Evolutionary conservation across 164 flowering plant genomes (phyloP), one percentile per base, ranked within the genome.

Genomic region (Annona squamosa): DNA sequence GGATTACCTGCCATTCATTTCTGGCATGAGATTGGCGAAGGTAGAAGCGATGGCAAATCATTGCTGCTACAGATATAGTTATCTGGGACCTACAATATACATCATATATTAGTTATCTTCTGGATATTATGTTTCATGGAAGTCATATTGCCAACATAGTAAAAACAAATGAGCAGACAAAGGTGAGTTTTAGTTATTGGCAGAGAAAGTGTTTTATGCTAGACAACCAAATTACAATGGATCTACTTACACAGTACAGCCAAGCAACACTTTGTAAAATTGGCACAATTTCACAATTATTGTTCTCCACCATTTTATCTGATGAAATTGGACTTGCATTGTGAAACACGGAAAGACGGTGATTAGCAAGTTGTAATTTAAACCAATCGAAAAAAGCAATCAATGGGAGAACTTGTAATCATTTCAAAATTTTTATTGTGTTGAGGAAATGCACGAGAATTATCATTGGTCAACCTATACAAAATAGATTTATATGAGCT

Each of bases 21-120:
- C 82, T 86, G 45, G 84, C 85, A 85, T 83, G 92, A 75, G 92
- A 90, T 66, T 87, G 92, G 19, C 79, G 84, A 82, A 87, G 76
- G 74, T 75, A 90, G 75, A 89, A 89, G 65, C 90, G 87, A 76
- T 89, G 95, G 77, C 91, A 87, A 61, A 90, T 78, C 80, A 90
- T 72, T 79, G 85, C 82, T 65, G 90, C 86, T 70, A 85, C 78
- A 7, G 89, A 89, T 65, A 87, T 87, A 65, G 88, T 84, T 64
- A 82, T 72, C 71, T 85, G 89, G 7, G 90, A 86, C 74, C 91
- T 90, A 90, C 75, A 83, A 59, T 73, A 72, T 19, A 5, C 13
- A 70, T 7, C 63, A 74, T 43, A 44, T 41, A 70, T 73, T 56
- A 67, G 37, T 16, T 69, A 45, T 18, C 43, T 61, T 43, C 37